Conservation (phyloP, 139 green algal species). For the Closterium sp. region DNA sequence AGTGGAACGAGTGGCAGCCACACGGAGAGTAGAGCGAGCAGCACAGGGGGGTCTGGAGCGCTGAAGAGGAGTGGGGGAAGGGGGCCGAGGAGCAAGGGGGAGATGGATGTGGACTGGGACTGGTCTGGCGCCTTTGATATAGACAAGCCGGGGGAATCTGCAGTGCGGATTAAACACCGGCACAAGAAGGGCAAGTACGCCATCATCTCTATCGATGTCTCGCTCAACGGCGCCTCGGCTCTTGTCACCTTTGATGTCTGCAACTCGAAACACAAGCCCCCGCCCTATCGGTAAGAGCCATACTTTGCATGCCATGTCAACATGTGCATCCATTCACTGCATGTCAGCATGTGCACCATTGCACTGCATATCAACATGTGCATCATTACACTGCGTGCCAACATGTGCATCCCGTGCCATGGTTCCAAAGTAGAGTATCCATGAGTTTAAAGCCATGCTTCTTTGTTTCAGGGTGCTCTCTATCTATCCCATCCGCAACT, state of each 20-base stretch:
- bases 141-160: slow-evolving; percentile 15
- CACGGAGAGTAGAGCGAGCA: too few relatives aligned
- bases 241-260: slow-evolving; percentile 43
- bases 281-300: slow-evolving; percentile 40
- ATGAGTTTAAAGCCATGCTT: too few relatives aligned
- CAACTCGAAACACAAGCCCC: neutral
- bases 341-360: neutral
- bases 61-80: neutral
- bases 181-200: slow-evolving; percentile 36
- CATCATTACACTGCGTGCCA: neutral
- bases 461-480: neutral
- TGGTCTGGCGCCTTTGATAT: slow-evolving; percentile 30
- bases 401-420: too few relatives aligned
- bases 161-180: neutral
- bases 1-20: too few relatives aligned
- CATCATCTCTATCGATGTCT: slow-evolving; percentile 59
- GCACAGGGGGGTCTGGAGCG: neutral
- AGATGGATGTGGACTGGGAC: slow-evolving; percentile 3
- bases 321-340: neutral
- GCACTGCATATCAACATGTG: too few relatives aligned
- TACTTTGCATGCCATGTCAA: too few relatives aligned
- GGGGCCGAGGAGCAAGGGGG: neutral
- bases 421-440: too few relatives aligned
- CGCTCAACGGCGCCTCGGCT: slow-evolving; percentile 42
- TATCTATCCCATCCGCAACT: neutral